Percentiles rank a stretch among this genome's conserved stretches.
Evolutionary conservation across 2,329 filamentous ascomycete genomes (phyloP).

Genomic region (Gremmenia infestans): DNA sequence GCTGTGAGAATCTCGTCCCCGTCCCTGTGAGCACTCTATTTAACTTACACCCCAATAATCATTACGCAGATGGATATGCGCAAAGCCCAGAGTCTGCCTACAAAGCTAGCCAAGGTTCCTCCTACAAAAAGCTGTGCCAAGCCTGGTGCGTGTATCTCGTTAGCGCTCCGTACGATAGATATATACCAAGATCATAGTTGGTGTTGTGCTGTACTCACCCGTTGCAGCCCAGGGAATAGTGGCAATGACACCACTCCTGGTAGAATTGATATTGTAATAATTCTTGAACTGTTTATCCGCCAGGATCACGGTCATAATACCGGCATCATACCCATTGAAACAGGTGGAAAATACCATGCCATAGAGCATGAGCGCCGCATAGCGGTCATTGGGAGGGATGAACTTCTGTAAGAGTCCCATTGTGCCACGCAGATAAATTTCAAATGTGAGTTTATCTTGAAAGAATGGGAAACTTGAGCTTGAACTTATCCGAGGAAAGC

Average conservation of each 20-base stretch:
- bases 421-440: not conserved
- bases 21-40: slow-evolving; percentile 1
- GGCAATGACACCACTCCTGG: slow-evolving; percentile 35
- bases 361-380: slow-evolving; percentile 32
- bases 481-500: not conserved
- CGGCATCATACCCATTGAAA: slow-evolving; percentile 40
- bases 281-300: slow-evolving; percentile 38
- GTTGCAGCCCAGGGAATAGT: slow-evolving; percentile 40
- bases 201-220: slow-evolving; percentile 16
- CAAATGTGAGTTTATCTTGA: not conserved
- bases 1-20: not conserved
- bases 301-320: slow-evolving; percentile 40
- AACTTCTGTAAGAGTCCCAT: slow-evolving; percentile 34
- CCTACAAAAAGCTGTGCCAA: slow-evolving; percentile 37
- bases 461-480: not conserved
- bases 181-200: no score
- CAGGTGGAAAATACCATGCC: slow-evolving; percentile 38
- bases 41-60: slow-evolving; percentile 35
- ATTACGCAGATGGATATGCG: slow-evolving; percentile 35
- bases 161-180: not conserved
- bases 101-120: slow-evolving; percentile 33
- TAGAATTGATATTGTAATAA: slow-evolving; percentile 36
- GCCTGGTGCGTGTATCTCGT: slow-evolving; percentile 13
- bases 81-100: slow-evolving; percentile 33
- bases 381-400: slow-evolving; percentile 36